A percentile compares a stretch with the other conserved stretches of the same genome.
These are phyloP conservation scores for Vicia sativa DNA, from an alignment of 306 rosid genomes.

Conservation along the genomic window DNA sequence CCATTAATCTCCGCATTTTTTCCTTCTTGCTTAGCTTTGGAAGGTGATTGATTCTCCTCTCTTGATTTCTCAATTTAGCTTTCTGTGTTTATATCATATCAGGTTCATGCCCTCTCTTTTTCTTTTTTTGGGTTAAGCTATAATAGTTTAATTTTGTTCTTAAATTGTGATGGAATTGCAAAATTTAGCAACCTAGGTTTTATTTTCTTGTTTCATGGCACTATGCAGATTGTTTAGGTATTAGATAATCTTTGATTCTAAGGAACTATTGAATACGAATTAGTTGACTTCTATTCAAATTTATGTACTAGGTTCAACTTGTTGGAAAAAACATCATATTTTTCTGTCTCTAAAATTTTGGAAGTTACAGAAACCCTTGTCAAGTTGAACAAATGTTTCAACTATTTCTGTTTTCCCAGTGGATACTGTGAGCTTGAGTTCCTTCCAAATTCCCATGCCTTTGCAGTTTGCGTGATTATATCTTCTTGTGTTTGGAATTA, in stretches of 20 bases:
- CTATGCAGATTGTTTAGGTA: slow-evolving; percentile 16
- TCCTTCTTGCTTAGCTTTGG: not conserved
- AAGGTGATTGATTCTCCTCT: too few species aligned
- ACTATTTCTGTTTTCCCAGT: not conserved
- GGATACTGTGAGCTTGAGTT: slow-evolving; percentile 12
- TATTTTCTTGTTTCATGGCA: not conserved
- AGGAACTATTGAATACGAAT: slow-evolving; percentile 5
- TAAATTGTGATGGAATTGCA: slow-evolving; percentile 17
- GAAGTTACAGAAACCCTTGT: too few species aligned
- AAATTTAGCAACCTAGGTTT: slow-evolving; percentile 17
- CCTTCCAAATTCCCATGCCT: not conserved
- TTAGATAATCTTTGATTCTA: slow-evolving; percentile 6
- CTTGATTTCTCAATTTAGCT: too few species aligned
- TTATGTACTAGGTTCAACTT: slow-evolving; percentile 9
- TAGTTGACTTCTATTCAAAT: slow-evolving; percentile 43
- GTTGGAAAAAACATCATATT: not conserved
- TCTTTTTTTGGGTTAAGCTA: not conserved
- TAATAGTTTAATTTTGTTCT: slow-evolving; percentile 7
- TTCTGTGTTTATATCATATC: too few species aligned
- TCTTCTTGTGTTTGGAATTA: slow-evolving; percentile 10
- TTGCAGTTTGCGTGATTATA: slow-evolving; percentile 17
- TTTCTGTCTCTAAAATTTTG: too few species aligned
- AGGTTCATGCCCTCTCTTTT: not conserved
- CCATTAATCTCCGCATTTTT: slow-evolving; percentile 4
- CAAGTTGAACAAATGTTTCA: too few species aligned